Percentiles rank a stretch among this genome's conserved stretches.
These are phyloP conservation scores for Mucor sp. DNA, from an alignment of 371 early-diverging fungal genomes.

Conservation along the genomic window DNA sequence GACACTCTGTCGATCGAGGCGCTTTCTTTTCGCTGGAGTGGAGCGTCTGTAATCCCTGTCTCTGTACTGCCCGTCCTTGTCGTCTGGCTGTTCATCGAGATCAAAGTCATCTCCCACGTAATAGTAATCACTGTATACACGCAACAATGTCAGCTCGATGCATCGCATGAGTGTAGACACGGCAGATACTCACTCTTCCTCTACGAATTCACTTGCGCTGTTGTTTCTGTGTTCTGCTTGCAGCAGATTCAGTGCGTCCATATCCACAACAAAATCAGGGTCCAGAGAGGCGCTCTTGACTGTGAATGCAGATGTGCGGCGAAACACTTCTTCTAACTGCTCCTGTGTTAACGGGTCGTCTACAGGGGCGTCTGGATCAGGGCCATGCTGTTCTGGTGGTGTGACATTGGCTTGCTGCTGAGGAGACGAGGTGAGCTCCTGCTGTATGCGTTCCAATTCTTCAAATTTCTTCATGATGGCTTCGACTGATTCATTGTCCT, in stretches of 20 bases:
- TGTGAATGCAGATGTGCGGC: slow-evolving; percentile 86
- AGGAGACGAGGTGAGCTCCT: slow-evolving; percentile 62
- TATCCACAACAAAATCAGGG: slow-evolving; percentile 61
- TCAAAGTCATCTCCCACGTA: slow-evolving; percentile 78
- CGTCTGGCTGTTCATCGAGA: not conserved
- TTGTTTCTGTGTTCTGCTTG: slow-evolving; percentile 70
- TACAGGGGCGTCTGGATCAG: not conserved
- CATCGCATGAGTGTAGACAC: not conserved
- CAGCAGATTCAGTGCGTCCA: slow-evolving; percentile 79
- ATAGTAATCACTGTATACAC: slow-evolving; percentile 64
- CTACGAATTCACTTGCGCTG: slow-evolving; percentile 71
- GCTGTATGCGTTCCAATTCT: slow-evolving; percentile 87
- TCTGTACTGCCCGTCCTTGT: slow-evolving; percentile 80
- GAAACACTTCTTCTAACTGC: slow-evolving; percentile 88
- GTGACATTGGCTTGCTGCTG: not conserved
- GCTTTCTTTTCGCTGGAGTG: not conserved
- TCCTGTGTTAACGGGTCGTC: slow-evolving; percentile 66
- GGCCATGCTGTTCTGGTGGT: not conserved
- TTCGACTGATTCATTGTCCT: slow-evolving; percentile 93
- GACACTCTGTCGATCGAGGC: slow-evolving; percentile 63
- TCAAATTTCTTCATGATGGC: slow-evolving; percentile 97
- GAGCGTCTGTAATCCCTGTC: slow-evolving; percentile 28
- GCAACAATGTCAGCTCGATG: not conserved
- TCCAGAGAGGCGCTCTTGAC: slow-evolving; percentile 73
- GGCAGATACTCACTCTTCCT: slow-evolving; percentile 69